Evolutionary conservation across 306 rosid genomes (phyloP), one percentile per base, ranked within the genome.

Genomic region (Prosopis cineraria): DNA sequence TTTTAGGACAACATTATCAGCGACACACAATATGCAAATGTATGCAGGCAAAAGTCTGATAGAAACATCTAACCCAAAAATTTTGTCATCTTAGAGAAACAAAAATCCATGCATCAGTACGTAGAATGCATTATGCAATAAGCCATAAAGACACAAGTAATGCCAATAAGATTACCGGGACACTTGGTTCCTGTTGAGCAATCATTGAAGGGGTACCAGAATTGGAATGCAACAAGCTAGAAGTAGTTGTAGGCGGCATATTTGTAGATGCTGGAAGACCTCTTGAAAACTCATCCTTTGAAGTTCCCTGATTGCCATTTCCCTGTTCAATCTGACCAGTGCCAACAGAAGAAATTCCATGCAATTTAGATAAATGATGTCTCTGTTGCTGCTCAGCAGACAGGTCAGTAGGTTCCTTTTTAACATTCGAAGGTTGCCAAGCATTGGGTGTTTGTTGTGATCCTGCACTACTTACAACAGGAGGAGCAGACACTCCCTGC

Each of bases 331-430:
- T 62, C 72, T 92, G 90, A 30, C 84, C 82, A 43, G 88, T 60
- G 84, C 89, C 80, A 80, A 74, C 80, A 70, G 93, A 86, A 79
- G 93, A 86, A 80, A 87, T 78, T 33, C 89, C 93, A 34, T 89
- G 95, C 55, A 86, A 71, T 80, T 82, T 85, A 65, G 93, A 70
- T 39, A 83, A 72, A 67, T 78, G 81, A 56, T 83, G 81, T 83
- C 88, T 94, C 56, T 84, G 89, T 74, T 88, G 93, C 85, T 85
- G 92, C 89, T 91, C 97, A 43, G 85, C 70, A 83, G 84, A 82
- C 79, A 85, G 90, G 73, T 90, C 93, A 75, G 44, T 43, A 7
- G 85, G 90, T 84, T 94, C 96, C 82, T 87, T 91, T 81, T 90
- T 90, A 22, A 88, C 87, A 80, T 83, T 69, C 60, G 93, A 71